Percentiles rank a stretch among this genome's conserved stretches.
These are phyloP conservation scores for Penicillium paxilli DNA, from an alignment of 495 filamentous ascomycete species.

Conservation along the genomic window DNA sequence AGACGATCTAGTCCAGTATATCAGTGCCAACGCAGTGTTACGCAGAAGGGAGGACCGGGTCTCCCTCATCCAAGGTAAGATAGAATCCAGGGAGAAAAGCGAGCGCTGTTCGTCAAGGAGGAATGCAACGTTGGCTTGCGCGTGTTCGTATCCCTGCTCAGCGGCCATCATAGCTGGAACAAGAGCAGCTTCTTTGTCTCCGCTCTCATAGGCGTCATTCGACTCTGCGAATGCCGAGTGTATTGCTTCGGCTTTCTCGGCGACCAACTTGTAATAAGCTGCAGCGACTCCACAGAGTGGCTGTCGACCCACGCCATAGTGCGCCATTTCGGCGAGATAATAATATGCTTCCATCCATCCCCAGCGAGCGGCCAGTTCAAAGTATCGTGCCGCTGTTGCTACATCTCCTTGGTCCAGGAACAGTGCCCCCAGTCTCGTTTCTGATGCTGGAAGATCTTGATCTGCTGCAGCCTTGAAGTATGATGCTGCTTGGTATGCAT, in stretches of 20 bases:
- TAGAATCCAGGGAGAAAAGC: constrained; percentile 49
- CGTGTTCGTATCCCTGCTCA: constrained; percentile 92
- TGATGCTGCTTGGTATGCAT: constrained; percentile 72
- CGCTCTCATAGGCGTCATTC: constrained; percentile 77
- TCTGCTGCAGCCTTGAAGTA: constrained; percentile 81
- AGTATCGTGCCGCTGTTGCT: constrained; percentile 76
- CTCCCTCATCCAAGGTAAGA: constrained; percentile 43
- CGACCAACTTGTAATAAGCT: constrained; percentile 91
- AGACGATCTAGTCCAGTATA: constrained; percentile 95
- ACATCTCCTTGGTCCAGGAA: constrained; percentile 89
- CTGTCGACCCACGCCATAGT: constrained; percentile 78
- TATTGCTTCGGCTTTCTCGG: constrained; percentile 82
- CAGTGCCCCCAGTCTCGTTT: constrained; percentile 80
- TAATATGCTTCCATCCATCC: constrained; percentile 92
- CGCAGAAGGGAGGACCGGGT: constrained; percentile 53
- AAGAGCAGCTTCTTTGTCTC: constrained; percentile 84
- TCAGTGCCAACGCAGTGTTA: constrained; percentile 77
- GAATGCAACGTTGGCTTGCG: constrained; percentile 92
- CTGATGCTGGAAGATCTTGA: constrained; percentile 78
- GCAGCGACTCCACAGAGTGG: constrained; percentile 78
- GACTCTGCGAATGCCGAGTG: constrained; percentile 86
- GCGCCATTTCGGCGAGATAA: constrained; percentile 87
- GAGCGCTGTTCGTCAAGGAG: constrained; percentile 82
- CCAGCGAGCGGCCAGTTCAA: constrained; percentile 88
- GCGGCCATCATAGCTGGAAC: constrained; percentile 88